phyloP scores from a whole-genome alignment of 768 basidiomycete species.

The Trametes coccinea region DNA sequence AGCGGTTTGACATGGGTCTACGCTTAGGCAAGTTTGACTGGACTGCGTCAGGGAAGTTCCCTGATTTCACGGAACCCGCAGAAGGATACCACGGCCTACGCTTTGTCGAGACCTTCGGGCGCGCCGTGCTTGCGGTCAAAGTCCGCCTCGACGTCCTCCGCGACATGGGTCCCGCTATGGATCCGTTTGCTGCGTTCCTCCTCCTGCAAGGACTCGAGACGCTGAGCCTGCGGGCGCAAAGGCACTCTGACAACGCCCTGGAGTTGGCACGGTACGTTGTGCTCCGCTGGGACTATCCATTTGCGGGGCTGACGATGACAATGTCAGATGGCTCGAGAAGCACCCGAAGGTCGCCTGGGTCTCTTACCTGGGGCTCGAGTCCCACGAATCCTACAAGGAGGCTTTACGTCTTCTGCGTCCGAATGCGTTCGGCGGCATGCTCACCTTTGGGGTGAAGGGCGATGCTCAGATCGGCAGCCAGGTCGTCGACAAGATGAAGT shows the following conservation, averaged over 20 bases:
- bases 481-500: conserved; percentile 68
- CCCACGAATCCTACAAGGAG: conserved; percentile 59
- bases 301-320: background rate
- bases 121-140: conserved; percentile 63
- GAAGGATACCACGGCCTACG: conserved; percentile 77
- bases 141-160: conserved; percentile 63
- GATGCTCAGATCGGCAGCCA: conserved; percentile 48
- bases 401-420: conserved; percentile 58
- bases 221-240: conserved; percentile 65
- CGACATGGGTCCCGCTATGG: conserved; percentile 66
- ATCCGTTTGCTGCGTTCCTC: conserved; percentile 74
- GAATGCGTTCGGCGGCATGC: conserved; percentile 66
- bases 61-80: conserved; percentile 69
- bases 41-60: conserved; percentile 67
- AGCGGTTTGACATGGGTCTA: background rate
- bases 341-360: conserved; percentile 76
- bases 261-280: conserved; percentile 55
- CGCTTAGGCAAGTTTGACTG: conserved; percentile 69
- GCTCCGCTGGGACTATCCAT: background rate
- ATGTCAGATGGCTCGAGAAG: conserved; percentile 51
- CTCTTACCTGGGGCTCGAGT: conserved; percentile 68
- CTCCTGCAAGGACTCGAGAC: conserved; percentile 80
- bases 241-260: conserved; percentile 72
- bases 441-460: conserved; percentile 78
- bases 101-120: conserved; percentile 67